Evolutionary conservation across 2,329 filamentous ascomycete species (phyloP).

Genomic region (Xylaria sp.): DNA sequence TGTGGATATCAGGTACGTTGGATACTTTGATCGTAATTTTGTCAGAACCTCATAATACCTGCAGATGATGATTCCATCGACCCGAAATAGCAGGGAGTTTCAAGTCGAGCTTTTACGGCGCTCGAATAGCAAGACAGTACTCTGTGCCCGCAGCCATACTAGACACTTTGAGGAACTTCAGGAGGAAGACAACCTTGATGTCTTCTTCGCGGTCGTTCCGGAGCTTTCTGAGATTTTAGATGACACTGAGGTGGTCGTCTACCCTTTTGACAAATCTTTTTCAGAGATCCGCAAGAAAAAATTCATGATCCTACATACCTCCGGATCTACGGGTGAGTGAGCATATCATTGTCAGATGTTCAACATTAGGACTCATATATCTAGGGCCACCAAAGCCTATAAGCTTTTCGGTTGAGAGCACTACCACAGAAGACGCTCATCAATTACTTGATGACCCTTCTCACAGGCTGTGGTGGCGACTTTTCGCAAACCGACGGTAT

Average conservation of each 20-base stretch:
- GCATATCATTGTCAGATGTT: not conserved
- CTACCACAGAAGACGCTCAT: constrained; percentile 20
- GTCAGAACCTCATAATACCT: not conserved
- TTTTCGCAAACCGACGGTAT: constrained; percentile 18
- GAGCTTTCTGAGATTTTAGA: constrained; percentile 13
- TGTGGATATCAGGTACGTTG: constrained; percentile 22
- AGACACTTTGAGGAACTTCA: constrained; percentile 18
- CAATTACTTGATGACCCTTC: constrained; percentile 20
- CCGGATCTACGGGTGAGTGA: constrained; percentile 19
- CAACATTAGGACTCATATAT: not conserved
- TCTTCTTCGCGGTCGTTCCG: constrained; percentile 12
- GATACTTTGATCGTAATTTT: too few species aligned
- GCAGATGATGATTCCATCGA: constrained; percentile 21
- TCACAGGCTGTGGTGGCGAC: constrained; percentile 19
- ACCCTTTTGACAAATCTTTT: constrained; percentile 14
- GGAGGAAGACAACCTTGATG: constrained; percentile 8
- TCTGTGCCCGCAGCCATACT: constrained; percentile 14
- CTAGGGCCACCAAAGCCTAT: constrained; percentile 22
- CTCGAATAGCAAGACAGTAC: constrained; percentile 7
- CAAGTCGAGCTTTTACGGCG: constrained; percentile 18
- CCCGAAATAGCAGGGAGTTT: constrained; percentile 19
- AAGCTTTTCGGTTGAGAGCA: constrained; percentile 15
- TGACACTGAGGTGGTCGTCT: not conserved
- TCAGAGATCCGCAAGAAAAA: constrained; percentile 11
- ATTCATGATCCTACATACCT: constrained; percentile 22